These are phyloP conservation scores for Chloroidium sp. DNA, from an alignment of 163 green algal species.

Conservation along the genomic window DNA sequence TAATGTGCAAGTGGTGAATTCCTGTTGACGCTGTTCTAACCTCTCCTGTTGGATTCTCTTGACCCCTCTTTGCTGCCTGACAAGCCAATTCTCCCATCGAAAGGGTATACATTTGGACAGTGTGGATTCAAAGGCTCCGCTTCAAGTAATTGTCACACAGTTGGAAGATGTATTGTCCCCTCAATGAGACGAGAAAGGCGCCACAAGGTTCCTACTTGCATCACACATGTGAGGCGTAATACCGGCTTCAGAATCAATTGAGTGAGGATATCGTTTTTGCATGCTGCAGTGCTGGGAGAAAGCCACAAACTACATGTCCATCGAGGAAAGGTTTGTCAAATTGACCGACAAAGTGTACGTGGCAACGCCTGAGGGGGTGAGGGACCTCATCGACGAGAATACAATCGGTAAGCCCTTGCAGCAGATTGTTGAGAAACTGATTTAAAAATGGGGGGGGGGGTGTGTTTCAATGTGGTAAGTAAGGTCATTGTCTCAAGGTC, in stretches of 20 bases:
- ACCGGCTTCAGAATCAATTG: background rate
- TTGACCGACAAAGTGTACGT: constrained; percentile 37
- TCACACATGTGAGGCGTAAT: no score
- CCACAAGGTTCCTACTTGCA: no score
- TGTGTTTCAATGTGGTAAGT: no score
- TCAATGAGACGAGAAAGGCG: no score
- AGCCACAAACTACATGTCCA: constrained; percentile 58
- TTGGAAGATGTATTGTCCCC: no score
- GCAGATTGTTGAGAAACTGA: no score
- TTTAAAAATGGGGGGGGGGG: no score
- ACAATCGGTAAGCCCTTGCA: constrained; percentile 44
- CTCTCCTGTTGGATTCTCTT: no score
- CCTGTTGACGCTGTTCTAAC: background rate
- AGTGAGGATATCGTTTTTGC: background rate
- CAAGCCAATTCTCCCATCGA: background rate
- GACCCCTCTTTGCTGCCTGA: background rate
- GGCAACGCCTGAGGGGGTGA: constrained; percentile 24
- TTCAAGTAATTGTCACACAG: no score
- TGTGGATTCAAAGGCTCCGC: no score
- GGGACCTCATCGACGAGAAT: constrained; percentile 51
- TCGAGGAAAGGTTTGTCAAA: constrained; percentile 49
- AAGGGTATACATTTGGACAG: no score
- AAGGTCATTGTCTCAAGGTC: no score
- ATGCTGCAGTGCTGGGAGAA: constrained; percentile 41
- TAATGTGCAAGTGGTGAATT: constrained; percentile 28